These are phyloP conservation scores for Saccharomycopsis guyanensis DNA, from an alignment of 805 yeast genomes.

Conservation along the genomic window DNA sequence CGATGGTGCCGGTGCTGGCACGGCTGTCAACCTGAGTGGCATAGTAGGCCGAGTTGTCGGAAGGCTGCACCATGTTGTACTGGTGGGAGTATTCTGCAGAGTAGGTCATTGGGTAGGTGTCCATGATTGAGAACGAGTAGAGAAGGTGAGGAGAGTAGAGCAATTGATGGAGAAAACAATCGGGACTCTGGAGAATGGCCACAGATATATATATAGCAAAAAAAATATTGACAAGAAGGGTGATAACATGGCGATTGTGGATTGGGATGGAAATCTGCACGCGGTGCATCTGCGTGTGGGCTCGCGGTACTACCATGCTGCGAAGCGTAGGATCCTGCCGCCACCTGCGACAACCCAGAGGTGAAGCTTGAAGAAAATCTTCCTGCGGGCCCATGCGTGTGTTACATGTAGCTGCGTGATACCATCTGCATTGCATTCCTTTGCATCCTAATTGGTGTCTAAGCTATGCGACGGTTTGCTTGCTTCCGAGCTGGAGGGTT, in stretches of 20 bases:
- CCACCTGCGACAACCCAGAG: not conserved
- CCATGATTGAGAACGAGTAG: not conserved
- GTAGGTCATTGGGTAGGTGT: not conserved
- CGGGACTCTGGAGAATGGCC: not conserved
- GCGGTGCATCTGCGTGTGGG: not conserved
- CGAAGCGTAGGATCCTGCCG: not conserved
- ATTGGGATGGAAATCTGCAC: constrained; percentile 1
- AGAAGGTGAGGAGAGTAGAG: not conserved
- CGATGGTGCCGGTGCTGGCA: too few relatives aligned
- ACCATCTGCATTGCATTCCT: not conserved
- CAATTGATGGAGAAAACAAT: not conserved
- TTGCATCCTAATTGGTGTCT: not conserved
- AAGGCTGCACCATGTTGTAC: too few relatives aligned
- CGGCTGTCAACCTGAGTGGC: not conserved
- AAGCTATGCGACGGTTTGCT: too few relatives aligned
- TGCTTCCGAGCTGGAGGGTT: too few relatives aligned
- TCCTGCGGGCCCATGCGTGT: not conserved
- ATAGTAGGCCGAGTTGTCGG: not conserved
- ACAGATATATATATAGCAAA: not conserved
- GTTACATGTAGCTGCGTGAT: not conserved
- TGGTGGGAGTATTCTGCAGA: not conserved
- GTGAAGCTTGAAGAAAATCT: not conserved
- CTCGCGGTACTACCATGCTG: not conserved
- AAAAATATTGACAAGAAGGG: not conserved
- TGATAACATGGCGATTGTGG: not conserved